Base-by-base conservation (phyloP, 2,329 filamentous ascomycete species). In the Fusarium solani-melongenae region DNA sequence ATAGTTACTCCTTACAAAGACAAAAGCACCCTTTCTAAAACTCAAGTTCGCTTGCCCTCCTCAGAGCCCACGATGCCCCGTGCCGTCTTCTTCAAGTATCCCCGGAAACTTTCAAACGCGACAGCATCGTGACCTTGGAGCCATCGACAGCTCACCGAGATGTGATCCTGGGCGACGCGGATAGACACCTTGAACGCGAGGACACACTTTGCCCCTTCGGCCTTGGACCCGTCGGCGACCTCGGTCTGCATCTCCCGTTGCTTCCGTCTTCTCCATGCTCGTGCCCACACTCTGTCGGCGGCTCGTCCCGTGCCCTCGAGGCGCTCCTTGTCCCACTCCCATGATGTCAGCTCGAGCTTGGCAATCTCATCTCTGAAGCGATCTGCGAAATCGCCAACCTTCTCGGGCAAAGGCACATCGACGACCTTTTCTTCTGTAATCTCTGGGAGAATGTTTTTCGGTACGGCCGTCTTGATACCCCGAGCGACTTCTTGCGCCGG, bases 101-200 rank as follows among this genome's bases (percentile, higher is more conserved):
- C 95, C 69, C 91, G 92, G 71, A 99, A 94, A 79, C 95, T 98
- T 83, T 97, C 93, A 81, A 96, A 98, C 0, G 96, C 79, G 1
- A 91, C 87, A 20, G 88, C 85, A 73, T 97, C 93, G 7, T 87
- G 85, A 0, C 96, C 96, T 76, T 94, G 91, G 1, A 94, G 79
- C 95, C 82, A 84, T 34, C 93, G 86, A 62, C 93, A 85, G 6
- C 82, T 75, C 6, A 92, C 83, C 3, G 79, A 81, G 0, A 91
- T 84, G 20, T 82, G 79, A 2, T 79, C 76, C 59, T 80, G 80
- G 20, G 82, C 77, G 1, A 84, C 80, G 2, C 81, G 83, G 24
- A 91, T 77, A n/a, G 82, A 80, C 10, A 93, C 81, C 63, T 85
- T 87, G 77, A 93, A 91, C 0, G 90, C 91, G 61, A 93, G 86